phyloP scores from a whole-genome alignment of 371 early-diverging fungal genomes.

The Mucor saturninus region DNA sequence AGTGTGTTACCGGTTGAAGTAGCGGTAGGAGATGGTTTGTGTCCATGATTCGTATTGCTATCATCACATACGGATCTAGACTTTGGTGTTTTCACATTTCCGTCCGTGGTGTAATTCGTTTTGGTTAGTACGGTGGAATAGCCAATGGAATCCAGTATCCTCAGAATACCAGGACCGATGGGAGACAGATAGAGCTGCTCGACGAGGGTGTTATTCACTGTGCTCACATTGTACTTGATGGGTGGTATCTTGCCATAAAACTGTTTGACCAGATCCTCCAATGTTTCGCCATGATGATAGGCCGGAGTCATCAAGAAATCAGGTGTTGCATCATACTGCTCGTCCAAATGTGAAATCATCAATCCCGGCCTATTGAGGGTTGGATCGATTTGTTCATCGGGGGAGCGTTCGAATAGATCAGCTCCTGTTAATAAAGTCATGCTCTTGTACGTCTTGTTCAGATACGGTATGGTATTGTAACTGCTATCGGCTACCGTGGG shows the following conservation, averaged over 20 bases:
- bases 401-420: constrained; percentile 21
- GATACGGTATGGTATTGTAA: constrained; percentile 36
- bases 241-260: constrained; percentile 34
- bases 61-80: constrained; percentile 17
- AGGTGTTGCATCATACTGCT: constrained; percentile 33
- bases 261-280: constrained; percentile 32
- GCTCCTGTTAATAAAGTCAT: constrained; percentile 47
- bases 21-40: background rate
- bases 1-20: background rate
- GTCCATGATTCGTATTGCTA: constrained; percentile 6
- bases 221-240: constrained; percentile 32
- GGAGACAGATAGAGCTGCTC: constrained; percentile 38
- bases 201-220: constrained; percentile 15
- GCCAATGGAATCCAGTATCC: constrained; percentile 50
- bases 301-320: constrained; percentile 49
- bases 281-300: constrained; percentile 32
- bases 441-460: constrained; percentile 37
- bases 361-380: constrained; percentile 47
- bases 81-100: constrained; percentile 26
- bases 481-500: constrained; percentile 36
- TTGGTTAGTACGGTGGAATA: constrained; percentile 48
- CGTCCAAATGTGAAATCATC: constrained; percentile 48
- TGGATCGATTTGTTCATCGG: constrained; percentile 30
- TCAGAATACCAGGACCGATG: constrained; percentile 53
- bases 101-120: constrained; percentile 34